Conservation (phyloP, 805 yeast species). For the Saturnispora quitensis region DNA sequence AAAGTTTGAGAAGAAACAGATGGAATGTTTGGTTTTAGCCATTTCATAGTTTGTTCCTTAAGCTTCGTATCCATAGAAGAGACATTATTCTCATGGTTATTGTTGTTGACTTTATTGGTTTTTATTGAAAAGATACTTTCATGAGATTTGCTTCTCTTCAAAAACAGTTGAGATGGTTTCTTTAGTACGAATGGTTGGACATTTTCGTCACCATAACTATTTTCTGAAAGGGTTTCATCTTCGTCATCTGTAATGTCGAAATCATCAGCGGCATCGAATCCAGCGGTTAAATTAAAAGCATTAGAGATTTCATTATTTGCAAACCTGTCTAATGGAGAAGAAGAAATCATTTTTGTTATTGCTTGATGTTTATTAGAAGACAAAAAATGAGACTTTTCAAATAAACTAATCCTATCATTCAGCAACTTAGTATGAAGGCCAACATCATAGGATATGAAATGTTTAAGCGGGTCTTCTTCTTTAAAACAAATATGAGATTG, state of each 20-base stretch:
- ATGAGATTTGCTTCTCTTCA: constrained; percentile 20
- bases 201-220: constrained; percentile 20
- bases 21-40: constrained; percentile 24
- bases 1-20: constrained; percentile 12
- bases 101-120: background rate
- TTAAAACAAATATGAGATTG: background rate
- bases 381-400: background rate
- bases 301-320: constrained; percentile 11
- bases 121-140: constrained; percentile 22
- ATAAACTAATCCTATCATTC: background rate
- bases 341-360: constrained; percentile 7
- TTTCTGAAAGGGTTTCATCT: constrained; percentile 13
- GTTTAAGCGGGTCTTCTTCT: constrained; percentile 19
- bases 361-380: constrained; percentile 1
- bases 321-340: constrained; percentile 18
- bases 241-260: constrained; percentile 3
- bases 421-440: constrained; percentile 16
- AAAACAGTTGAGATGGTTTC: constrained; percentile 8
- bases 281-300: background rate
- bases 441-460: constrained; percentile 26
- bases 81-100: background rate
- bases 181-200: constrained; percentile 17
- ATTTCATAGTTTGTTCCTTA: constrained; percentile 25
- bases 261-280: background rate
- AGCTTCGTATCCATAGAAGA: constrained; percentile 14